These are phyloP conservation scores for Phlebiopsis gigantea DNA, from an alignment of 768 basidiomycete genomes.

Conservation along the genomic window DNA sequence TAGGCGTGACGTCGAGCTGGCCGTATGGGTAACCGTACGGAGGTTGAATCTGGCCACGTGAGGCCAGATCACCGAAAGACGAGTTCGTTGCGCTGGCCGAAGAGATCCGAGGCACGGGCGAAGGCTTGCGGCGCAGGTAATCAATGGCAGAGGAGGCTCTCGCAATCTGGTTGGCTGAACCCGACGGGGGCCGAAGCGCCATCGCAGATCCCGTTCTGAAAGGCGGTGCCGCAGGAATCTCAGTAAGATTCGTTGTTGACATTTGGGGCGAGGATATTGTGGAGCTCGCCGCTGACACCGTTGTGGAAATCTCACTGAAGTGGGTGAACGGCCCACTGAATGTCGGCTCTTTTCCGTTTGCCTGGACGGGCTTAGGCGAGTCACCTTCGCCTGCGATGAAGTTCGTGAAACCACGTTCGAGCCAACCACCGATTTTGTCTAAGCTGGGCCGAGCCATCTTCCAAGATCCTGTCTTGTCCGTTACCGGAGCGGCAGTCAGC, in stretches of 20 bases:
- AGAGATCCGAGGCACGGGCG: slow-evolving; percentile 49
- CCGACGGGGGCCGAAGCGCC: slow-evolving; percentile 44
- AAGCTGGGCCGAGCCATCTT: slow-evolving; percentile 88
- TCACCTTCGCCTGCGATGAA: slow-evolving; percentile 93
- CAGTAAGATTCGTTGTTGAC: slow-evolving; percentile 36
- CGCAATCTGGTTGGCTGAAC: slow-evolving; percentile 52
- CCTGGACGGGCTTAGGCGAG: slow-evolving; percentile 30
- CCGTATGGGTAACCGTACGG: slow-evolving; percentile 31
- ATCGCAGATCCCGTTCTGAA: slow-evolving; percentile 67
- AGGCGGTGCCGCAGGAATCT: slow-evolving; percentile 37
- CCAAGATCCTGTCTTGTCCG: slow-evolving; percentile 82
- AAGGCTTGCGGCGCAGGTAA: slow-evolving; percentile 49
- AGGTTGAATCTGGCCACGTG: slow-evolving; percentile 25
- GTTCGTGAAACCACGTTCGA: slow-evolving; percentile 89
- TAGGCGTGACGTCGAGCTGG: slow-evolving; percentile 26
- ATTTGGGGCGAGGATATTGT: slow-evolving; percentile 74
- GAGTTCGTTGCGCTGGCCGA: slow-evolving; percentile 49
- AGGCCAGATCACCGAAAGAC: slow-evolving; percentile 41
- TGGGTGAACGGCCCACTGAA: slow-evolving; percentile 85
- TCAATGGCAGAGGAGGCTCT: slow-evolving; percentile 79
- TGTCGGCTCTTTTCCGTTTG: slow-evolving; percentile 32
- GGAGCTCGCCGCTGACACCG: slow-evolving; percentile 64
- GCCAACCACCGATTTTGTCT: slow-evolving; percentile 86
- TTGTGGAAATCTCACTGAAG: slow-evolving; percentile 77
- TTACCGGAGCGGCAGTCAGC: slow-evolving; percentile 62